Evolutionary conservation across 176 grass and related monocot species (phyloP), one percentile per base, ranked within the genome.

Genomic region (Aegilops speltoides): DNA sequence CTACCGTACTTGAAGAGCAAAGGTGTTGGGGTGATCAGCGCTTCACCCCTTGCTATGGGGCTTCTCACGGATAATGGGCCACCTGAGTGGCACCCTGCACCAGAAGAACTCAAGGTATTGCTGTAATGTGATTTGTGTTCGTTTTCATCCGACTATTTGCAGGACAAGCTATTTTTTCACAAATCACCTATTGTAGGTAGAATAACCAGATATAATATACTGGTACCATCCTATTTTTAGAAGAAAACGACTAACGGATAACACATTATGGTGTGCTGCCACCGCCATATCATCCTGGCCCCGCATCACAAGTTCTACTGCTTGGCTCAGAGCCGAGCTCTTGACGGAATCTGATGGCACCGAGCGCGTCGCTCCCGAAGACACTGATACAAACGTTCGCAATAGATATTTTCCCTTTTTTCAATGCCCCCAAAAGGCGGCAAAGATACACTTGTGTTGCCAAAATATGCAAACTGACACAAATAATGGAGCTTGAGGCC

Each of bases 1-100:
- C 86, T 98, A 5, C 96, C 96, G 6, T 98, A 98, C 88, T 85
- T 98, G 32, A 95, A 92, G 79, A 92, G 88, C 88, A 98, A 94
- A 76, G 93, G 91, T 24, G 89, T 94, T 46, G 93, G 93, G 8
- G 91, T 95, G 36, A 98, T 98, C 52, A 95, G 13, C 24, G 96
- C 93, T 63, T 98, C 96, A 2, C 96, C 93, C 4, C 93, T 98
- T 57, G 63, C 93, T 0, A 95, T 98, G 96, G 91, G 96, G 6
- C 96, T 98, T 84, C 89, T 98, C 15, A 98, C 91, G 2, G 93
- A 98, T 26, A 86, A 77, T 68, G 96, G 93, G 4, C 96, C 93
- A 1, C 96, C 96, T 0, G 90, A 90, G 3, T 98, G 96, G 96
- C 96, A 98, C 73, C 93, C 96, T 77, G 93, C 93, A 31, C 88